A percentile compares a stretch with the other conserved stretches of the same genome.
phyloP scores from a whole-genome alignment of 2,329 filamentous ascomycete species.

The Bretziella fagacearum region DNA sequence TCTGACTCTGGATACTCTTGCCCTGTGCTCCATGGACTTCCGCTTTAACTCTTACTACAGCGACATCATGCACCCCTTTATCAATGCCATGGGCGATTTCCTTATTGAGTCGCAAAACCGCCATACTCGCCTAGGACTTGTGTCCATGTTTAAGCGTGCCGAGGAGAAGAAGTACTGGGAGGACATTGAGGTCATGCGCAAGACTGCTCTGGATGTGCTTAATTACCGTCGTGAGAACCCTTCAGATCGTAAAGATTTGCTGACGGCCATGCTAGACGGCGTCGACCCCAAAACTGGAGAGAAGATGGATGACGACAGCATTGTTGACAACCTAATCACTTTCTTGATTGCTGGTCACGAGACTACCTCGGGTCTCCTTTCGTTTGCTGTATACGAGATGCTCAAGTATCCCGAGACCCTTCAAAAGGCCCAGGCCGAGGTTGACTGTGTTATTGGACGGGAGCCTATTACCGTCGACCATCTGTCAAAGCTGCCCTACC shows the following conservation, averaged over 20 bases:
- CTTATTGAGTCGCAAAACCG: constrained; percentile 38
- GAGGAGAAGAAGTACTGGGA: constrained; percentile 33
- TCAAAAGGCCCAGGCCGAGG: constrained; percentile 46
- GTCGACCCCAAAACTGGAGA: constrained; percentile 50
- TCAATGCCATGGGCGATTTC: constrained; percentile 48
- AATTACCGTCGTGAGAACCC: constrained; percentile 38
- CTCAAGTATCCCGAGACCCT: constrained; percentile 44
- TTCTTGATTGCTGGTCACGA: constrained; percentile 58
- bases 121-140: constrained; percentile 25
- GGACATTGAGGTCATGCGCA: constrained; percentile 38
- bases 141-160: constrained; percentile 33
- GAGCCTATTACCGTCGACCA: constrained; percentile 42
- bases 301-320: constrained; percentile 43
- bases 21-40: constrained; percentile 52
- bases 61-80: constrained; percentile 52
- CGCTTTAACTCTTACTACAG: constrained; percentile 63
- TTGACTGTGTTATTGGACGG: constrained; percentile 46
- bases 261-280: constrained; percentile 53
- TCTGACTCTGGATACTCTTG: constrained; percentile 56
- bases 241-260: constrained; percentile 43
- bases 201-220: constrained; percentile 42
- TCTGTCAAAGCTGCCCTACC: constrained; percentile 46
- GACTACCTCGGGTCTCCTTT: constrained; percentile 50
- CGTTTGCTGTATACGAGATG: constrained; percentile 48
- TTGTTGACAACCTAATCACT: constrained; percentile 55